Evolutionary conservation across 2,329 filamentous ascomycete species (phyloP), one percentile per base, ranked within the genome.

Genomic region (Phoma herbarum): DNA sequence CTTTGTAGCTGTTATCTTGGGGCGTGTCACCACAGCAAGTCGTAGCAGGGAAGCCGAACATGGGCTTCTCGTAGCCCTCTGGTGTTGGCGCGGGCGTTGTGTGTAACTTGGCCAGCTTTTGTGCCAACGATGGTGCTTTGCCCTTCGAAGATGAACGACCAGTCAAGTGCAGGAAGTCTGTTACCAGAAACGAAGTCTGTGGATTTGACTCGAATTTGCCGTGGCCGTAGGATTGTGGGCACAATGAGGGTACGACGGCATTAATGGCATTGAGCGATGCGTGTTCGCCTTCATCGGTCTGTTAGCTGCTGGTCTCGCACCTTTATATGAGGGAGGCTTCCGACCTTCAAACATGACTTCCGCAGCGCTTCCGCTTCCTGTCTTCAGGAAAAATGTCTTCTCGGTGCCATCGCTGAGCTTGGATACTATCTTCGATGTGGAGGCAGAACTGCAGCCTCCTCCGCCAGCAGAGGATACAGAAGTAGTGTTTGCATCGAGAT

Each of bases 21-120:
- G 84, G 85, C 8, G 92, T 95, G 44, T 91, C 86, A 2, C 93
- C 93, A 76, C 94, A 97, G 77, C 91, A 97, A 0, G 93, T 97
- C 0, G 90, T 80, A 0, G 90, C 88, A 0, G 91, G 90, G 71
- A 97, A 97, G 2, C 94, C 94, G 66, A 94, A 97, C 77, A 88
- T 81, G 2, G 87, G 86, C 35, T 72, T 81, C 1, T 83, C 77
- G 63, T 85, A 82, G 20, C 86, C 86, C 11, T 84, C 75, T 1
- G 88, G 88, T 0, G 82, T 75, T 0, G 91, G 90, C 0, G 90
- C 91, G 0, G 90, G 86, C 0, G 88, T 92, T 2, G 85, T 88
- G 76, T 97, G 94, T 44, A 97, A 80, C 70, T 84, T 87, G 1
- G 90, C 92, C 8, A 97, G 82, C 75, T 96, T 93, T 61, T 85